These are phyloP conservation scores for Lobosporangium transversale DNA, from an alignment of 192 early-diverging fungal species.

Conservation along the genomic window DNA sequence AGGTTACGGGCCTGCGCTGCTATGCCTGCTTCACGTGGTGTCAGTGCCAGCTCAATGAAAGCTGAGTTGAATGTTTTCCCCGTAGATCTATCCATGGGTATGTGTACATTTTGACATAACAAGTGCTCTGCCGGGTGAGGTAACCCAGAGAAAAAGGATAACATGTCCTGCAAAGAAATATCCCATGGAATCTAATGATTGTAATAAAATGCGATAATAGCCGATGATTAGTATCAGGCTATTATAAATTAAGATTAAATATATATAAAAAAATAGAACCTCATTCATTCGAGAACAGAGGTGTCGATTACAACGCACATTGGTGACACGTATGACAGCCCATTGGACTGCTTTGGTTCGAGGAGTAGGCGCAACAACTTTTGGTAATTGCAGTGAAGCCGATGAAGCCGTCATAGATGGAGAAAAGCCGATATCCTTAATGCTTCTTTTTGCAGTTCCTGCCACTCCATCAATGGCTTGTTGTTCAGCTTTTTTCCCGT, in stretches of 20 bases:
- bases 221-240: too few species aligned
- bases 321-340: conserved; percentile 44
- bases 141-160: conserved; percentile 53
- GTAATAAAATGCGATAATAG: not conserved
- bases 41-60: conserved; percentile 70
- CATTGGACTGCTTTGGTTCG: conserved; percentile 31
- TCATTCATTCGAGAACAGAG: not conserved
- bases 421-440: too few species aligned
- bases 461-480: too few species aligned
- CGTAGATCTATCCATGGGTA: conserved; percentile 62
- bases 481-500: too few species aligned
- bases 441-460: too few species aligned
- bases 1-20: conserved; percentile 66
- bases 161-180: conserved; percentile 63
- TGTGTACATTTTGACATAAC: conserved; percentile 63
- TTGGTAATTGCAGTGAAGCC: too few species aligned
- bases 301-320: conserved; percentile 9
- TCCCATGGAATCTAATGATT: conserved; percentile 67
- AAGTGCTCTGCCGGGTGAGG: conserved; percentile 54
- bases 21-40: conserved; percentile 57
- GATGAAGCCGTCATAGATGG: too few species aligned
- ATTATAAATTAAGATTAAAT: too few species aligned
- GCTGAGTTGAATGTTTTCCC: conserved; percentile 77
- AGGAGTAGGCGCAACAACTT: too few species aligned
- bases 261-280: not conserved